Conservation (phyloP, 2,329 filamentous ascomycete species). For the Fusarium sp. region DNA sequence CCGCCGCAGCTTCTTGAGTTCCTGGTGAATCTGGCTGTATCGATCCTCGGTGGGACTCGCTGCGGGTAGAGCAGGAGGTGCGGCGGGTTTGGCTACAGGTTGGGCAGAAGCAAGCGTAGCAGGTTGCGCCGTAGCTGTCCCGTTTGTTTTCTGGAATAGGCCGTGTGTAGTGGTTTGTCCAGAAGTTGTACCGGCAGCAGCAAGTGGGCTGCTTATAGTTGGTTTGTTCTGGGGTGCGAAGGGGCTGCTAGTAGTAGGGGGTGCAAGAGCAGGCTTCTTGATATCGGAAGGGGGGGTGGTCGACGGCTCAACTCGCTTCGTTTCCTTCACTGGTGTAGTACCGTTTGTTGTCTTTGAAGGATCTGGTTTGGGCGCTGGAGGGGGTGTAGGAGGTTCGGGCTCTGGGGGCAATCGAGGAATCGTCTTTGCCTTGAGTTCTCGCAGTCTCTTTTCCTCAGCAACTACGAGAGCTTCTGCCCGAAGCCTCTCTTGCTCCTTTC, state of each 20-base stretch:
- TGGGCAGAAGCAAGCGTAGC: constrained; percentile 4
- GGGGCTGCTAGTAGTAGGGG: constrained; percentile 32
- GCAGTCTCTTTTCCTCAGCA: constrained; percentile 58
- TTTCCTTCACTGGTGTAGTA: constrained; percentile 34
- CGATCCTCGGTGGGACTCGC: constrained; percentile 48
- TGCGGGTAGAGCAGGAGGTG: constrained; percentile 20
- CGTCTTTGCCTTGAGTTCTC: constrained; percentile 56
- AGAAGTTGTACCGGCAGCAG: constrained; percentile 13
- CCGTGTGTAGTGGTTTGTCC: constrained; percentile 20
- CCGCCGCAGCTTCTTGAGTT: constrained; percentile 72
- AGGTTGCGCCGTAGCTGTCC: constrained; percentile 5
- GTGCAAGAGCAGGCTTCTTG: constrained; percentile 32
- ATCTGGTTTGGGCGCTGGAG: constrained; percentile 33
- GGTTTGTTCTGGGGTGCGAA: constrained; percentile 39
- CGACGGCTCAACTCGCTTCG: constrained; percentile 34
- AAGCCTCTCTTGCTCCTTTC: constrained; percentile 56
- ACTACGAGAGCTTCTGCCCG: constrained; percentile 55
- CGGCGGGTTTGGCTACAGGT: constrained; percentile 17
- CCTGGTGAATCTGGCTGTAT: constrained; percentile 68
- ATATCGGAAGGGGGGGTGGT: constrained; percentile 31
- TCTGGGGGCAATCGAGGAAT: constrained; percentile 55
- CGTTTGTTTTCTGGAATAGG: constrained; percentile 35
- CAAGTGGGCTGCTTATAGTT: constrained; percentile 34
- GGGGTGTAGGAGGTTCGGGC: constrained; percentile 42
- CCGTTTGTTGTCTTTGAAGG: constrained; percentile 31